These are phyloP conservation scores for Oryza punctata DNA, from an alignment of 176 grass and related monocot genomes.

Conservation along the genomic window DNA sequence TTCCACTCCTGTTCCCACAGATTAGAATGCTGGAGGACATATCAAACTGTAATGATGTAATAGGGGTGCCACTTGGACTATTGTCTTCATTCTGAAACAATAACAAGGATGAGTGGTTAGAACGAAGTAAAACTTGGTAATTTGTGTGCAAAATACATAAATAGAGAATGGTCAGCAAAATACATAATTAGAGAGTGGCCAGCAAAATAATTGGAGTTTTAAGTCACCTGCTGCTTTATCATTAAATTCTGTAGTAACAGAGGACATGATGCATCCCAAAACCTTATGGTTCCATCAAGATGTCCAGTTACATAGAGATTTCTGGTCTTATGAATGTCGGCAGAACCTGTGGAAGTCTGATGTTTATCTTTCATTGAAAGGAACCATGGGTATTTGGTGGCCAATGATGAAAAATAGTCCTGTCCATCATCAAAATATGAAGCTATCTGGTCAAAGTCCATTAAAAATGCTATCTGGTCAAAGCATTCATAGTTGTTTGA, in stretches of 20 bases:
- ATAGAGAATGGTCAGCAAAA: constrained; percentile 29
- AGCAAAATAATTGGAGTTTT: constrained; percentile 27
- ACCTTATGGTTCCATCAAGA: constrained; percentile 82
- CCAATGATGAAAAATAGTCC: constrained; percentile 62
- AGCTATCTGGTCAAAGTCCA: constrained; percentile 22
- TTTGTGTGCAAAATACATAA: constrained; percentile 18
- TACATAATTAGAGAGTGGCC: constrained; percentile 19
- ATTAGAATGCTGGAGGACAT: constrained; percentile 69
- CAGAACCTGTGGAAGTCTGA: constrained; percentile 45
- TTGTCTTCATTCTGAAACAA: constrained; percentile 66
- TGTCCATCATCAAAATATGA: constrained; percentile 29
- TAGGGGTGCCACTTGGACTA: constrained; percentile 40
- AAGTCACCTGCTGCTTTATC: constrained; percentile 81
- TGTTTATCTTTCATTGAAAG: constrained; percentile 77
- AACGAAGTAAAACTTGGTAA: constrained; percentile 9
- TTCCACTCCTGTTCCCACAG: constrained; percentile 71
- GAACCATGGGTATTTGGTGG: constrained; percentile 68
- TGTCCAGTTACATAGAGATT: constrained; percentile 90
- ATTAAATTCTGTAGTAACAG: constrained; percentile 68
- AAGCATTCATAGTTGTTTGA: constrained; percentile 32
- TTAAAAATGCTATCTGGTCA: constrained; percentile 34
- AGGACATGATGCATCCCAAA: constrained; percentile 96
- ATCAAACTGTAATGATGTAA: constrained; percentile 93
- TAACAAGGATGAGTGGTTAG: constrained; percentile 10
- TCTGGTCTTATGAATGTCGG: constrained; percentile 66